Conservation (phyloP, 2,329 filamentous ascomycete genomes). For the Trichothecium roseum region DNA sequence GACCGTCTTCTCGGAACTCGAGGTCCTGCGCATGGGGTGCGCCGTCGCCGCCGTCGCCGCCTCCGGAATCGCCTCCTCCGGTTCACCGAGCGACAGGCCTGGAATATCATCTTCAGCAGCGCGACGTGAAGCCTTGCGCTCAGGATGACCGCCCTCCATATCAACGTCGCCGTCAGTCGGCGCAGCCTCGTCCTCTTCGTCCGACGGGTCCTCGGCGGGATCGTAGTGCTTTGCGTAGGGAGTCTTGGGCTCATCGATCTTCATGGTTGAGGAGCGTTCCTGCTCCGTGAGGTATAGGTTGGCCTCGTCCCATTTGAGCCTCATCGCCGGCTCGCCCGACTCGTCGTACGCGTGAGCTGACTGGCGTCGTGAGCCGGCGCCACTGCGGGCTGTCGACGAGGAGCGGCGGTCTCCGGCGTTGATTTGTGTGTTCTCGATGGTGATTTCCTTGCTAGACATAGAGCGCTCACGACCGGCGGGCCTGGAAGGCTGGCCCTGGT, state of each 20-base stretch:
- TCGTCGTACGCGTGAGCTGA: slow-evolving; percentile 6
- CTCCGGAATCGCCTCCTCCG: slow-evolving; percentile 61
- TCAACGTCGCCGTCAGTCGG: slow-evolving; percentile 11
- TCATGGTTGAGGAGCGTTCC: slow-evolving; percentile 92
- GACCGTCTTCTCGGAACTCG: slow-evolving; percentile 55
- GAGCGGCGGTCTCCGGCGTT: slow-evolving; percentile 88
- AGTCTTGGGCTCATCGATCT: slow-evolving; percentile 97
- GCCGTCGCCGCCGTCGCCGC: slow-evolving; percentile 15
- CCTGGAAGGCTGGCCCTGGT: slow-evolving; percentile 31
- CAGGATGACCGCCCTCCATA: slow-evolving; percentile 17
- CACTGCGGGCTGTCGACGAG: slow-evolving; percentile 51
- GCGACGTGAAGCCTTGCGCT: slow-evolving; percentile 24
- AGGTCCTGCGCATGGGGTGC: slow-evolving; percentile 13
- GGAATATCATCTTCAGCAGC: slow-evolving; percentile 68
- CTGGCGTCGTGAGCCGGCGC: slow-evolving; percentile 52
- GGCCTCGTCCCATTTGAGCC: slow-evolving; percentile 96
- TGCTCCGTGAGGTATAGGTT: slow-evolving; percentile 97
- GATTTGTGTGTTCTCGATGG: slow-evolving; percentile 84
- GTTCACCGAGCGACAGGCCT: slow-evolving; percentile 82
- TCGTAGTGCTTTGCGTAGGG: slow-evolving; percentile 92
- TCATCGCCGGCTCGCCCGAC: slow-evolving; percentile 43
- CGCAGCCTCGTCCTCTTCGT: slow-evolving; percentile 45
- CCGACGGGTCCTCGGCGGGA: slow-evolving; percentile 75
- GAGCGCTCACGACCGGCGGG: slow-evolving; percentile 30
- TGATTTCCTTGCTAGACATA: slow-evolving; percentile 71